Evolutionary conservation across 1,284 basidiomycete genomes (phyloP).

Genomic region (Trametes sp.): DNA sequence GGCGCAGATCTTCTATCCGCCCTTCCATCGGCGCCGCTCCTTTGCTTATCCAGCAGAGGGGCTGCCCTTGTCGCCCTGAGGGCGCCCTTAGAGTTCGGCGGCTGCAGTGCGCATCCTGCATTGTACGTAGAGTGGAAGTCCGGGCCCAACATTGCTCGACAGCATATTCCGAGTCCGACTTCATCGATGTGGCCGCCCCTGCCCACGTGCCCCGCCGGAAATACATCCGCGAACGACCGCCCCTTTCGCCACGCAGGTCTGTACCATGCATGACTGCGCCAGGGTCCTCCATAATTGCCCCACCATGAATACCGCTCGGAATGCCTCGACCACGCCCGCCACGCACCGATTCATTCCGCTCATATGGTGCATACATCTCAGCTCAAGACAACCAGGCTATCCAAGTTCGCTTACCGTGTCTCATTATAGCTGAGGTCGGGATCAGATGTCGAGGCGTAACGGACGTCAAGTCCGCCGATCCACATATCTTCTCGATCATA

Average conservation of each 20-base stretch:
- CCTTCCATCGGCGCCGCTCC: conserved; percentile 26
- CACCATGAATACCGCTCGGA: neutral
- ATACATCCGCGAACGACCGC: conserved; percentile 22
- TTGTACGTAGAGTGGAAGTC: conserved; percentile 6
- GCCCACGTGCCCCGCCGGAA: conserved; percentile 17
- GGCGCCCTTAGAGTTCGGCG: conserved; percentile 4
- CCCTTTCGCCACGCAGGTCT: conserved; percentile 5
- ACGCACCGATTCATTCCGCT: neutral
- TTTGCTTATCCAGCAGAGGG: conserved; percentile 18
- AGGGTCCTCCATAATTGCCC: neutral
- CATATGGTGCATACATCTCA: neutral
- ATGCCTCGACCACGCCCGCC: neutral
- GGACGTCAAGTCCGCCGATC: conserved; percentile 20
- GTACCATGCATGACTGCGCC: neutral
- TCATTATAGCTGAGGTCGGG: neutral
- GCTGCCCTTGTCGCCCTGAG: neutral
- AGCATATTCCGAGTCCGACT: neutral
- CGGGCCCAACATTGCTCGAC: conserved; percentile 4
- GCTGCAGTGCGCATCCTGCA: conserved; percentile 3
- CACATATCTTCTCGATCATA: conserved; percentile 7
- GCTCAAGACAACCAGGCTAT: no score
- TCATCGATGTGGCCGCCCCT: conserved; percentile 23
- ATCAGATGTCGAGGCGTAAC: conserved; percentile 22
- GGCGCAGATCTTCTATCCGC: conserved; percentile 23
- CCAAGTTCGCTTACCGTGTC: neutral